These are phyloP conservation scores for Apiotrichum gracile DNA, from an alignment of 1,284 basidiomycete species.

Conservation along the genomic window DNA sequence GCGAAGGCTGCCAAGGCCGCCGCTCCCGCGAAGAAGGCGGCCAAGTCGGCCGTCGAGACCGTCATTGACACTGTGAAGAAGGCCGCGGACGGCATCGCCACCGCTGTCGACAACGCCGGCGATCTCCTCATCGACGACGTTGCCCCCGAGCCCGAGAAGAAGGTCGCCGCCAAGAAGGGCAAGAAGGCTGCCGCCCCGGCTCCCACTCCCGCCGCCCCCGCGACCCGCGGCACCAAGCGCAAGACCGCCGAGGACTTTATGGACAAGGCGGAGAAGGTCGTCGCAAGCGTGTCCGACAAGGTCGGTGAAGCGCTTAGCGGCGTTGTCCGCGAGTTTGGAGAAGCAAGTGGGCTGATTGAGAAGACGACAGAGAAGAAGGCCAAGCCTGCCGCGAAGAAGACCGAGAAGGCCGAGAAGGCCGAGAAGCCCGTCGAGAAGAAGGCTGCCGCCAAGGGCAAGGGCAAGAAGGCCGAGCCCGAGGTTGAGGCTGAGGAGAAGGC, in stretches of 20 bases:
- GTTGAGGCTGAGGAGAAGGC: constrained; percentile 22
- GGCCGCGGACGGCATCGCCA: constrained; percentile 6
- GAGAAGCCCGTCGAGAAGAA: constrained; percentile 8
- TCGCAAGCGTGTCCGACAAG: constrained; percentile 23
- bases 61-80: constrained; percentile 5
- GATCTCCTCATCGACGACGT: constrained; percentile 35
- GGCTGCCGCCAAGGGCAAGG: constrained; percentile 15
- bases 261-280: constrained; percentile 26
- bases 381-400: constrained; percentile 16
- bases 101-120: constrained; percentile 32
- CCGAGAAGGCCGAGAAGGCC: constrained; percentile 10
- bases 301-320: constrained; percentile 13
- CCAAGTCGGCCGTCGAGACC: not conserved
- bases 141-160: constrained; percentile 12
- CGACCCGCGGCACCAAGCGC: constrained; percentile 27
- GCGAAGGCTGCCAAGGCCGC: not conserved
- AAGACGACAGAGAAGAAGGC: constrained; percentile 16
- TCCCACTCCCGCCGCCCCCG: not conserved
- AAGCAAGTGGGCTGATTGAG: constrained; percentile 15
- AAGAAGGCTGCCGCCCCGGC: constrained; percentile 19
- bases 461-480: constrained; percentile 25
- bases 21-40: no score
- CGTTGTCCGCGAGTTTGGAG: constrained; percentile 13
- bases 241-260: constrained; percentile 42
- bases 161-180: constrained; percentile 4